Percentiles rank a stretch among this genome's conserved stretches.
phyloP scores from a whole-genome alignment of 257 asterid species.

The Lithospermum erythrorhizon region DNA sequence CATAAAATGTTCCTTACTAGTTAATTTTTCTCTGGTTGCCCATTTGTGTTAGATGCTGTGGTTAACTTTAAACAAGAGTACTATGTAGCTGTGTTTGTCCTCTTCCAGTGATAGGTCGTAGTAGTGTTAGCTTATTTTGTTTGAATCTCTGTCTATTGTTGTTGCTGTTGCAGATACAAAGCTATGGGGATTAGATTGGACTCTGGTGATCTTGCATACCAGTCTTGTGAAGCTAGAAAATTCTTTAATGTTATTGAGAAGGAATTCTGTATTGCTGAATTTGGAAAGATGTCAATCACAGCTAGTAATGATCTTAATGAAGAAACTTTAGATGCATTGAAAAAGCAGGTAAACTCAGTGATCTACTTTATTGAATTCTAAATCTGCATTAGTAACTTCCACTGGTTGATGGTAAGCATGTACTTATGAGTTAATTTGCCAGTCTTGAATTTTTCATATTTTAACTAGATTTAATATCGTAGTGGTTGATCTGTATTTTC shows the following conservation, averaged over 20 bases:
- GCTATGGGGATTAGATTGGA: slow-evolving; percentile 87
- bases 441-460: too few relatives aligned
- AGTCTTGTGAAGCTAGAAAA: slow-evolving; percentile 71
- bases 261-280: slow-evolving; percentile 55
- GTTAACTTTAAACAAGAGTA: too few relatives aligned
- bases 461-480: too few relatives aligned
- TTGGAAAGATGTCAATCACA: slow-evolving; percentile 68
- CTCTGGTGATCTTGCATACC: slow-evolving; percentile 98
- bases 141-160: slow-evolving; percentile 8
- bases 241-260: slow-evolving; percentile 61
- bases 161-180: slow-evolving; percentile 51
- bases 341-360: slow-evolving; percentile 63
- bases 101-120: not conserved
- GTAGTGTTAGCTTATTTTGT: not conserved
- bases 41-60: too few relatives aligned
- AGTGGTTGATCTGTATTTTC: too few relatives aligned
- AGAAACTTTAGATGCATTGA: slow-evolving; percentile 92
- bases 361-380: not conserved
- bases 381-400: not conserved
- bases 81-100: not conserved
- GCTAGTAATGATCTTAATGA: slow-evolving; percentile 98
- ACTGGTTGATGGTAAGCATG: too few relatives aligned
- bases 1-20: too few relatives aligned
- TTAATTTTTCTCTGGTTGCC: too few relatives aligned
- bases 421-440: too few relatives aligned